These are phyloP conservation scores for Royoungia palumana DNA, from an alignment of 768 basidiomycete genomes.

Conservation along the genomic window DNA sequence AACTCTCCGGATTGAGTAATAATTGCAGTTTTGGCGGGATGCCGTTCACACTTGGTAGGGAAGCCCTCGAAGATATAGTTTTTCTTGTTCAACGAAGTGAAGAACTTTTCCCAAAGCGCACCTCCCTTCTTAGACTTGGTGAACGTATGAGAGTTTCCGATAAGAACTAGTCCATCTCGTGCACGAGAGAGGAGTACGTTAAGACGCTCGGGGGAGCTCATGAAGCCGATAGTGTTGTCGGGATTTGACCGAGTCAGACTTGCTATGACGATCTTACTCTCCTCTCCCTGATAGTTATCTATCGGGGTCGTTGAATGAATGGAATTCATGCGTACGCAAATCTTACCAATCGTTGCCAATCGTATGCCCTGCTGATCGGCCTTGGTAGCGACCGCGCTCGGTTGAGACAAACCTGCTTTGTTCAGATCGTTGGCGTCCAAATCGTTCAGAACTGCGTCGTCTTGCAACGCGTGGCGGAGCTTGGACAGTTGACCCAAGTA, in stretches of 20 bases:
- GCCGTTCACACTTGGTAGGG: slow-evolving; percentile 56
- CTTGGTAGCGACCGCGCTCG: slow-evolving; percentile 37
- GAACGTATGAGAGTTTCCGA: slow-evolving; percentile 67
- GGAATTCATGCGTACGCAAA: not conserved
- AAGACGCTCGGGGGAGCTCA: slow-evolving; percentile 64
- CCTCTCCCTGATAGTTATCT: slow-evolving; percentile 81
- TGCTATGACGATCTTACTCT: slow-evolving; percentile 64
- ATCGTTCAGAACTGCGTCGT: slow-evolving; percentile 47
- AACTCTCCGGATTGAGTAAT: slow-evolving; percentile 47
- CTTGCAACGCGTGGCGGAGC: slow-evolving; percentile 42
- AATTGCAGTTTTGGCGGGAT: slow-evolving; percentile 39
- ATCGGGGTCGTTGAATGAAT: not conserved
- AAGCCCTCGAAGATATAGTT: slow-evolving; percentile 58
- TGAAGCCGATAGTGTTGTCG: slow-evolving; percentile 61
- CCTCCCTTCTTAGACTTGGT: slow-evolving; percentile 49
- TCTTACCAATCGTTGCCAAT: slow-evolving; percentile 63
- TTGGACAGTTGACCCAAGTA: slow-evolving; percentile 63
- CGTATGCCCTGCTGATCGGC: slow-evolving; percentile 40
- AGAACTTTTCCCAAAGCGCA: slow-evolving; percentile 49
- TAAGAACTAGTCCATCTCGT: slow-evolving; percentile 59
- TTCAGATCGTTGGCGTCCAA: slow-evolving; percentile 59
- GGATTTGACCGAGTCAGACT: slow-evolving; percentile 62
- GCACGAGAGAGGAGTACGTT: slow-evolving; percentile 75
- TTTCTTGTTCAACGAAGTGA: slow-evolving; percentile 39
- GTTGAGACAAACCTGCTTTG: slow-evolving; percentile 48